Percentiles rank a stretch among this genome's conserved stretches.
phyloP scores from a whole-genome alignment of 1,139 yeast genomes.

The Arxiozyma bovina region DNA sequence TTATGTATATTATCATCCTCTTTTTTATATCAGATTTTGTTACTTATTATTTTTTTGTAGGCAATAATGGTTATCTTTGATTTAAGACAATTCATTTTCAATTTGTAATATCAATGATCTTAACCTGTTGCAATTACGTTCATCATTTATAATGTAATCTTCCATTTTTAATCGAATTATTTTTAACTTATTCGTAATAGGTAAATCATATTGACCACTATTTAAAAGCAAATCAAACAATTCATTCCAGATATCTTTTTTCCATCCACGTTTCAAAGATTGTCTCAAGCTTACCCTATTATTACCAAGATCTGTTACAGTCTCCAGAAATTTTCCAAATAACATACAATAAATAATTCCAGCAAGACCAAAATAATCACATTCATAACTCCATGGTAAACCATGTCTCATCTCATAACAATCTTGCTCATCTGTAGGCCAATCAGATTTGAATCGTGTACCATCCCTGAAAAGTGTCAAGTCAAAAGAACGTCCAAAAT shows the following conservation, averaged over 20 bases:
- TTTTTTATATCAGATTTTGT: neutral
- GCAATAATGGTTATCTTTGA: conserved; percentile 5
- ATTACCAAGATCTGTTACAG: conserved; percentile 17
- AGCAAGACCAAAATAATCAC: conserved; percentile 82
- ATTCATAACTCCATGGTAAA: conserved; percentile 67
- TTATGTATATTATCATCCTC: neutral
- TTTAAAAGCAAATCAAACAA: conserved; percentile 60
- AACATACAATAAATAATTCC: conserved; percentile 63
- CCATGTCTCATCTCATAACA: conserved; percentile 63
- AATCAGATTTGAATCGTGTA: conserved; percentile 49
- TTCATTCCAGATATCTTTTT: conserved; percentile 58
- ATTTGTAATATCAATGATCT: conserved; percentile 18
- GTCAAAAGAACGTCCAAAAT: conserved; percentile 80
- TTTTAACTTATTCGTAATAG: conserved; percentile 36
- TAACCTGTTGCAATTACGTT: conserved; percentile 11
- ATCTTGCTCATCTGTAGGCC: conserved; percentile 65
- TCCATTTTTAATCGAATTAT: conserved; percentile 39
- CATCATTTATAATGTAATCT: conserved; percentile 31
- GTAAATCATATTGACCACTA: conserved; percentile 36
- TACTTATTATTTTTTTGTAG: neutral
- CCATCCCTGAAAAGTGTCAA: conserved; percentile 45
- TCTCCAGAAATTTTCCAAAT: conserved; percentile 55
- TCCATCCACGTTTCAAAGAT: conserved; percentile 70
- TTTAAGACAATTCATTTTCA: conserved; percentile 19
- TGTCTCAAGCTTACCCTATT: conserved; percentile 33